Evolutionary conservation across 345 rosid genomes (phyloP).

Genomic region (Cardamine chenopodiifolia): DNA sequence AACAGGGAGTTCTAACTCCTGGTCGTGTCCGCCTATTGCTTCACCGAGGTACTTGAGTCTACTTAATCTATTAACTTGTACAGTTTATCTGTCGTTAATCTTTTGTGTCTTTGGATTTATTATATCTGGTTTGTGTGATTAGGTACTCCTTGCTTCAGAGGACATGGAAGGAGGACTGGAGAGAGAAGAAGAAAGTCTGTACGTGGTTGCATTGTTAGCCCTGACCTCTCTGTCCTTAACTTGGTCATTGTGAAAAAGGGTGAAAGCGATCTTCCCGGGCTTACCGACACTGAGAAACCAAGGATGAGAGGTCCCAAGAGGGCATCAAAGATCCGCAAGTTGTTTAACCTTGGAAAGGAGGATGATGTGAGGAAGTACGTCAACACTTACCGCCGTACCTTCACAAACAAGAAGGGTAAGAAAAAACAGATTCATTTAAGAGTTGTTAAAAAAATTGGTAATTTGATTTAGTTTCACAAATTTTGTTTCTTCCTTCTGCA

Average conservation of each 20-base stretch:
- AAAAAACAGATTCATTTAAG: neutral
- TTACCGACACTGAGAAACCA: constrained; percentile 88
- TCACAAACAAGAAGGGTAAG: constrained; percentile 71
- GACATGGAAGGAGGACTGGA: constrained; percentile 75
- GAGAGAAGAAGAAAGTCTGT: constrained; percentile 90
- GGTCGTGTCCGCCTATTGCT: constrained; percentile 88
- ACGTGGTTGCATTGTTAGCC: constrained; percentile 91
- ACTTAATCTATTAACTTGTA: neutral
- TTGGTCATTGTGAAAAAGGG: constrained; percentile 91
- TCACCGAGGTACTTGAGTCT: constrained; percentile 56
- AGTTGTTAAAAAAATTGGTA: neutral
- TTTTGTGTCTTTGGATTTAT: neutral
- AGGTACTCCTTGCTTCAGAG: constrained; percentile 89
- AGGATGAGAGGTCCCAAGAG: constrained; percentile 98
- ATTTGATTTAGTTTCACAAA: neutral
- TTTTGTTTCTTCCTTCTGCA: constrained; percentile 17
- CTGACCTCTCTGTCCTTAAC: constrained; percentile 82
- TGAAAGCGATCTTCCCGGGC: constrained; percentile 79
- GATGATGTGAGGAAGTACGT: constrained; percentile 94
- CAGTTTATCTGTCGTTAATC: neutral
- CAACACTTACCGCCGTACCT: constrained; percentile 79
- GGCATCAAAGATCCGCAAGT: constrained; percentile 82
- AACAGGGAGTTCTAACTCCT: constrained; percentile 85
- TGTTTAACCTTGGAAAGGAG: constrained; percentile 84
- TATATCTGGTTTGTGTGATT: neutral